Percentiles rank a stretch among this genome's conserved stretches.
These are phyloP conservation scores for Annona cherimola DNA, from an alignment of 164 flowering plant genomes.

Conservation along the genomic window DNA sequence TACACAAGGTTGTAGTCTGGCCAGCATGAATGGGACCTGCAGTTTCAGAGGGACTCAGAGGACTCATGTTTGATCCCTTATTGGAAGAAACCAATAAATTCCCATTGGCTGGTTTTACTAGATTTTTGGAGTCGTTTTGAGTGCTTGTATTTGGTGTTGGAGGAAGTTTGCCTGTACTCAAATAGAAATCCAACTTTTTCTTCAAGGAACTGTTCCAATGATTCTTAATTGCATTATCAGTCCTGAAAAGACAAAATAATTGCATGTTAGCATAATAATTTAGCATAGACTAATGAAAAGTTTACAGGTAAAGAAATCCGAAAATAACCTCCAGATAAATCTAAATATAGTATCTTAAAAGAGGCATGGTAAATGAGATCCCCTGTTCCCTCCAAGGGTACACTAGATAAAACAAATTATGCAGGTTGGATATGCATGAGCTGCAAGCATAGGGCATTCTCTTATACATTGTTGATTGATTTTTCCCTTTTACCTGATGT, in stretches of 20 bases:
- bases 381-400: too few relatives aligned
- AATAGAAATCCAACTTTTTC: slow-evolving; percentile 75
- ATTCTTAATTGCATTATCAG: slow-evolving; percentile 94
- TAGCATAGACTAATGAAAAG: background rate
- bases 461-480: too few relatives aligned
- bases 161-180: slow-evolving; percentile 70
- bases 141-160: slow-evolving; percentile 39
- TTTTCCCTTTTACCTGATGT: too few relatives aligned
- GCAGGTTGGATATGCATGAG: background rate
- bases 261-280: background rate
- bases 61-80: slow-evolving; percentile 40
- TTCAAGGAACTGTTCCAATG: slow-evolving; percentile 98
- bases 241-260: slow-evolving; percentile 42
- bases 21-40: slow-evolving; percentile 1
- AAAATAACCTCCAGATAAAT: background rate
- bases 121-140: slow-evolving; percentile 36
- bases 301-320: background rate
- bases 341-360: too few relatives aligned
- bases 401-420: too few relatives aligned
- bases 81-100: slow-evolving; percentile 23
- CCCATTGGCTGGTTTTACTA: slow-evolving; percentile 19
- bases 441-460: too few relatives aligned
- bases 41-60: slow-evolving; percentile 37
- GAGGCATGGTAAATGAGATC: too few relatives aligned
- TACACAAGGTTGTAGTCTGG: slow-evolving; percentile 28